Evolutionary conservation across 140 eudicot species (phyloP), one percentile per base, ranked within the genome.

Genomic region (Senecio squalidus): DNA sequence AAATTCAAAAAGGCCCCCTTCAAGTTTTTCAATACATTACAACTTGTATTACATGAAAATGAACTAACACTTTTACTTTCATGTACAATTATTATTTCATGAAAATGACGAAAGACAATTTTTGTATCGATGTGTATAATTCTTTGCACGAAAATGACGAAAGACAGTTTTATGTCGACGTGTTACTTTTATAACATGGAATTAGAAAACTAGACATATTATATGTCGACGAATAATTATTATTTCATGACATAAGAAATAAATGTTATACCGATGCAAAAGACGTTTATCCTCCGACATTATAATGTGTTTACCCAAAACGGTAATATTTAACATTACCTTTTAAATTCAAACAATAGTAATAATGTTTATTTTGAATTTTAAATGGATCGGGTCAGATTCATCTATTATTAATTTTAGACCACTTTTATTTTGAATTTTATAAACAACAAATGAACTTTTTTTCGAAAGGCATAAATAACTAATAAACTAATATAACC

Each of bases 21-120:
- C n/a, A n/a, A n/a, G n/a, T n/a, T n/a, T n/a, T n/a, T n/a, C n/a
- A n/a, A n/a, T n/a, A n/a, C 17, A 31, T 62, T 36, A 64, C 60
- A 50, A 36, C 26, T 64, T 49, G 22, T 49, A 63, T 62, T 61
- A 18, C 47, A 56, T 56, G 47, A 49, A 46, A 46, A 17, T 46
- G 52, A 51, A 45, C 7, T 6, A 20, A 26, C 53, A 39, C 4
- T 36, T 62, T 40, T 45, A 30, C 11, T 9, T 18, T 9, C 6
- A 45, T 28, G 30, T 21, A 47, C 48, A 21, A 64, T n/a, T 36
- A 11, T 9, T 51, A 16, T 36, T n/a, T 50, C 27, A 23, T 51
- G 49, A 34, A 64, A 64, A 22, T 50, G 60, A 64, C 4, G 23
- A 17, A 64, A 49, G 39, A 34, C 62, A 33, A 33, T 9, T 2